A percentile compares a stretch with the other conserved stretches of the same genome.
Conservation (phyloP, 2,329 filamentous ascomycete species). For the Fusarium sp. region DNA sequence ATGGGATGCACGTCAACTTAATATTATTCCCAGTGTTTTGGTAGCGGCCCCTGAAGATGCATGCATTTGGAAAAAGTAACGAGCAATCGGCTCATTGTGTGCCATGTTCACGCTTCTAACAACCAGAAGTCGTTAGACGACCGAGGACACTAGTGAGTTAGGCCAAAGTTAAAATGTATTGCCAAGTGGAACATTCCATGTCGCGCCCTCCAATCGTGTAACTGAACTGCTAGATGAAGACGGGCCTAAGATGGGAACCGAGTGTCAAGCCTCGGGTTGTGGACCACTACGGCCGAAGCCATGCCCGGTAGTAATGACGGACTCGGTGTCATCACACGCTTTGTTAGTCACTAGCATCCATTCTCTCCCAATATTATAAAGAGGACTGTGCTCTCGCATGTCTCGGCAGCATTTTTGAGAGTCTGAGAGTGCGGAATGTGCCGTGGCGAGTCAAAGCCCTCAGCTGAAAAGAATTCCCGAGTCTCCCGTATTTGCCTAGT, state of each 20-base stretch:
- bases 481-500: background rate
- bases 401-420: background rate
- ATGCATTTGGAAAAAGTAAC: background rate
- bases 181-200: conserved; percentile 5
- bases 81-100: conserved; percentile 6
- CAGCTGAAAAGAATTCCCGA: background rate
- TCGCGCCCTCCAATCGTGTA: background rate
- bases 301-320: background rate
- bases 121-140: conserved; percentile 1
- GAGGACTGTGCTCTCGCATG: background rate
- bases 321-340: background rate
- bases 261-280: background rate
- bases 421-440: background rate
- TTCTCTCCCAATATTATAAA: background rate
- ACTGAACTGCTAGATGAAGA: background rate
- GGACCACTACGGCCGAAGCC: background rate
- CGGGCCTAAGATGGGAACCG: too few species aligned
- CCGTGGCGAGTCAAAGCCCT: background rate
- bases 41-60: background rate
- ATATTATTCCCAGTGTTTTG: conserved; percentile 9
- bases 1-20: conserved; percentile 28
- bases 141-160: background rate
- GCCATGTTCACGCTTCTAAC: background rate
- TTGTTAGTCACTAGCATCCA: background rate
- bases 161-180: conserved; percentile 1